Base-by-base conservation (phyloP, 805 yeast genomes). In the Ogataea populi-albae region DNA sequence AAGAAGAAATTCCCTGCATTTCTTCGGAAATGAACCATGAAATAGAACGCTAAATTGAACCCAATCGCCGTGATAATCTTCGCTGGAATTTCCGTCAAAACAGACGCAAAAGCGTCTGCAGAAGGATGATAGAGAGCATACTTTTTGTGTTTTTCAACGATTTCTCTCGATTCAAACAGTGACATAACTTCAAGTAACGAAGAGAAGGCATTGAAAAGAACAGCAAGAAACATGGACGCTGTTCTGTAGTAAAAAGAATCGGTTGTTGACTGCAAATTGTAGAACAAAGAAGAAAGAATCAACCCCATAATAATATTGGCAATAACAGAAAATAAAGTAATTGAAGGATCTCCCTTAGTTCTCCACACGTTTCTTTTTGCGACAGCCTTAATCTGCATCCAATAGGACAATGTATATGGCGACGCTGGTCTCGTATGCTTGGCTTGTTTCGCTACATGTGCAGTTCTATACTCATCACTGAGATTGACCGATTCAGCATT, bases 201-300 rank as follows among this genome's bases (percentile, higher is more conserved):
- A 8, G 79, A 64, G 48, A 78, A 73, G 16, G 81, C 77, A 52
- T 77, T 77, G 57, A 76, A 77, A 47, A 78, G 60, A 26, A 74
- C 66, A 19, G 81, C 78, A 51, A 79, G 79, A 62, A 81, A 82
- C 68, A 82, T 64, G 18, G 79, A 69, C 22, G 84, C 77, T 45
- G 79, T 72, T 52, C 86, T 62, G 47, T 58, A 63, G 52, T 68
- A 75, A 46, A 77, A 71, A 1, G 75, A 64, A 0, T 49, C 55
- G 0, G 82, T 71, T 15, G 50, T 49, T 10, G 54, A 41, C 3
- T 41, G 28, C 37, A 73, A 48, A 45, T 76, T 73, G 56, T 70
- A 77, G 51, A 76, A 78, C 46, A 78, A 68, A 1, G 83, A 77
- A 15, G 78, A 65, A 19, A 75, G 49, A 23, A 78, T 53, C 37